A percentile compares a stretch with the other conserved stretches of the same genome.
Conservation (phyloP, 1,284 basidiomycete genomes). For the Malassezia arunalokei region DNA sequence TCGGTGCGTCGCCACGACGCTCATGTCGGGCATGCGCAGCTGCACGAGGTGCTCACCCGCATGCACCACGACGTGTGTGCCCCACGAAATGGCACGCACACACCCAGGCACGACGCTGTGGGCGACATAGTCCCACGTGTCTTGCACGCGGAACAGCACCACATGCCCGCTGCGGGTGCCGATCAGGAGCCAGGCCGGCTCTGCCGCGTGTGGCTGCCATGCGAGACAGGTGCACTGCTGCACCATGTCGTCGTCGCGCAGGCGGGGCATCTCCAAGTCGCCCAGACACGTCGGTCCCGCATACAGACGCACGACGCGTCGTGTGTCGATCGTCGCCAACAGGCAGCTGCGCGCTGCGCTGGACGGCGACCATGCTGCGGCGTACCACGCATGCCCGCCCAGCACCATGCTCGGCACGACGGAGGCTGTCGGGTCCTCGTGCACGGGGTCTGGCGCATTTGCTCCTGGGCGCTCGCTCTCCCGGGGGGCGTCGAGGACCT, state of each 20-base stretch:
- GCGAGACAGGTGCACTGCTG: neutral
- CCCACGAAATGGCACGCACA: neutral
- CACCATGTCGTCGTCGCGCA: neutral
- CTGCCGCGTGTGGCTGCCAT: neutral
- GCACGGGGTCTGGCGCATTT: neutral
- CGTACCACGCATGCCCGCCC: slow-evolving; percentile 5
- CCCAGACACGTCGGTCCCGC: neutral
- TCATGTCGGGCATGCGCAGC: too few relatives aligned
- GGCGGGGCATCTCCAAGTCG: too few relatives aligned
- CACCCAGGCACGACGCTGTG: neutral
- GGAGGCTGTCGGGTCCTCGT: slow-evolving; percentile 6
- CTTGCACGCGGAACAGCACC: slow-evolving; percentile 2
- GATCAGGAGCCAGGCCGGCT: neutral
- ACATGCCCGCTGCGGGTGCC: slow-evolving; percentile 12
- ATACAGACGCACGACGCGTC: neutral
- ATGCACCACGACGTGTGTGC: too few relatives aligned
- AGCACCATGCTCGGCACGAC: neutral
- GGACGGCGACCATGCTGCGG: slow-evolving; percentile 11
- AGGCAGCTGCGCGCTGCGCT: slow-evolving; percentile 4
- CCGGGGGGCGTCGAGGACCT: neutral
- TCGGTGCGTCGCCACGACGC: too few relatives aligned
- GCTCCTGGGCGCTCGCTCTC: neutral
- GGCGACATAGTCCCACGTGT: neutral
- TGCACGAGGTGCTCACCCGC: too few relatives aligned
- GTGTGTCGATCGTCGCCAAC: slow-evolving; percentile 6